Percentiles rank a stretch among this genome's conserved stretches.
Evolutionary conservation across 495 filamentous ascomycete species (phyloP).

Genomic region (Penicillium pulvis): DNA sequence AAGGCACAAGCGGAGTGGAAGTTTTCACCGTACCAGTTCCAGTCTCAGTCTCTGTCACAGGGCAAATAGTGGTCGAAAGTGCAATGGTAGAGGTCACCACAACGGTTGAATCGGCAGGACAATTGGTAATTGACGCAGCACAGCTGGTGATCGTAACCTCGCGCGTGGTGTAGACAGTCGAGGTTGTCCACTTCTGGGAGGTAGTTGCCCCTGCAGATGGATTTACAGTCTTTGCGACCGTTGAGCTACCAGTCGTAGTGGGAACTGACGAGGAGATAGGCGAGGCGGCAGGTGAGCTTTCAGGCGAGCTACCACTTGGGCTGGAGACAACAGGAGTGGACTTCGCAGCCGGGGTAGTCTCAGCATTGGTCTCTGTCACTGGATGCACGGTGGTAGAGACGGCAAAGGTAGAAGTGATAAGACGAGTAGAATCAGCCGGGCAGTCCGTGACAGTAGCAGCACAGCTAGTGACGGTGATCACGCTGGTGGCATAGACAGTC

Average conservation of each 20-base stretch:
- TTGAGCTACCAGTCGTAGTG: background rate
- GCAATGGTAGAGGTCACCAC: slow-evolving; percentile 6
- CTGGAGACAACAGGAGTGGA: slow-evolving; percentile 6
- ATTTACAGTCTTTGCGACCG: background rate
- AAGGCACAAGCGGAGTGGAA: background rate
- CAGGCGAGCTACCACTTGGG: background rate
- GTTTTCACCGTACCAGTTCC: background rate
- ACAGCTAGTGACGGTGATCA: slow-evolving; percentile 60
- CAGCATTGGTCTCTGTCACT: slow-evolving; percentile 33
- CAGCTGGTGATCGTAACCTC: slow-evolving; percentile 61
- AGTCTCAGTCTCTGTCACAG: slow-evolving; percentile 13
- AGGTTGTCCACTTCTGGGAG: slow-evolving; percentile 46
- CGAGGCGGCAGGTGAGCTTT: background rate
- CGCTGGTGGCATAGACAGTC: slow-evolving; percentile 60
- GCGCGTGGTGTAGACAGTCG: slow-evolving; percentile 61
- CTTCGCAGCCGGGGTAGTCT: slow-evolving; percentile 7
- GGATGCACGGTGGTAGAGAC: slow-evolving; percentile 63
- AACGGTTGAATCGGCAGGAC: slow-evolving; percentile 51
- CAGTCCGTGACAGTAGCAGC: slow-evolving; percentile 59
- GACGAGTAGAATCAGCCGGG: slow-evolving; percentile 52
- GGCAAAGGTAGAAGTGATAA: slow-evolving; percentile 57
- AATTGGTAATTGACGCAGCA: slow-evolving; percentile 57
- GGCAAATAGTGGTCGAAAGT: slow-evolving; percentile 7
- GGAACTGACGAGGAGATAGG: background rate
- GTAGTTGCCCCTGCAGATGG: background rate